phyloP scores from a whole-genome alignment of 148 eudicot species.

The Vaccinium darrowii region DNA sequence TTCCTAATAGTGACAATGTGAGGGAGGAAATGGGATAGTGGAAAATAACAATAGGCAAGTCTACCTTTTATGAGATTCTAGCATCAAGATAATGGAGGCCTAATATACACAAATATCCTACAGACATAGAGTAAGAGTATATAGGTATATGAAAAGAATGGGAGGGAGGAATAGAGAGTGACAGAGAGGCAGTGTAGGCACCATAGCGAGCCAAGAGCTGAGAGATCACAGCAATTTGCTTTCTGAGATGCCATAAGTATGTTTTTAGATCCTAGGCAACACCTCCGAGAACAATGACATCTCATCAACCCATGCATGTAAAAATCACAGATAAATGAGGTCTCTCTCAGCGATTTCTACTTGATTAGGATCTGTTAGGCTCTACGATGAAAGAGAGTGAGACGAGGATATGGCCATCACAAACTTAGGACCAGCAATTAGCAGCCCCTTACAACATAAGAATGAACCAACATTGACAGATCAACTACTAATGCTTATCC shows the following conservation, averaged over 20 bases:
- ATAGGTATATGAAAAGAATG: not conserved
- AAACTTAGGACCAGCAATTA: not conserved
- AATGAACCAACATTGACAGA: not conserved
- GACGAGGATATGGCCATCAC: not conserved
- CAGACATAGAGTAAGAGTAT: not conserved
- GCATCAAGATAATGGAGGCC: not conserved
- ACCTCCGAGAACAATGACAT: not conserved
- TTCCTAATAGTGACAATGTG: not conserved
- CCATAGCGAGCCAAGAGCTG: slow-evolving; percentile 10
- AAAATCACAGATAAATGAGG: not conserved
- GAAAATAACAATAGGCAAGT: not conserved
- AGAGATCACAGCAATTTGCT: slow-evolving; percentile 6
- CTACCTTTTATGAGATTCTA: not conserved
- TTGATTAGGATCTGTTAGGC: not conserved
- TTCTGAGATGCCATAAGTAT: not conserved
- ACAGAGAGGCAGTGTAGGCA: not conserved
- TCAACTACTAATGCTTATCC: not conserved
- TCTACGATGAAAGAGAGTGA: not conserved
- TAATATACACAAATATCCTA: not conserved
- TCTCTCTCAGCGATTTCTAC: not conserved
- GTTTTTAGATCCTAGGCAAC: not conserved
- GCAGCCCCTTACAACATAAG: not conserved
- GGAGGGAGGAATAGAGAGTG: too few species aligned
- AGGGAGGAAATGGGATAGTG: not conserved
- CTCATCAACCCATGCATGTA: not conserved